Percentiles rank a stretch among this genome's conserved stretches.
Evolutionary conservation across 768 basidiomycete species (phyloP).

Genomic region (Podaxis mareebaensis): DNA sequence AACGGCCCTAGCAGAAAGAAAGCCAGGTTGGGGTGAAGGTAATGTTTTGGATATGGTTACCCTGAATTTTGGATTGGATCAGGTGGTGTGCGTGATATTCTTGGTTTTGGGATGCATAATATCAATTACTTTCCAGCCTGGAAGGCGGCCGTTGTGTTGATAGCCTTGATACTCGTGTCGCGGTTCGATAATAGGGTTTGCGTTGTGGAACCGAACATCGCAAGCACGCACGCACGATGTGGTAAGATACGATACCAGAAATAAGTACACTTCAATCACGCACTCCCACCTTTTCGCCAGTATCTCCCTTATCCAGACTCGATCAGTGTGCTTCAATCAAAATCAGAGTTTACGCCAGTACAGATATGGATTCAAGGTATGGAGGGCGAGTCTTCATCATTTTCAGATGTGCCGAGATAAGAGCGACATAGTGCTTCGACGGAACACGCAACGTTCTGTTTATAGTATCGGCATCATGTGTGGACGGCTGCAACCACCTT

Average conservation of each 20-base stretch:
- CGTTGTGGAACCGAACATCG: not conserved
- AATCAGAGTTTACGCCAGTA: not conserved
- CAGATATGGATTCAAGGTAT: not conserved
- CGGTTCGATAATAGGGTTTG: not conserved
- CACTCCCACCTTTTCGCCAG: not conserved
- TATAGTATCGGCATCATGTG: not conserved
- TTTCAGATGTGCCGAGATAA: conserved; percentile 10
- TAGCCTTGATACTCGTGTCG: conserved; percentile 1
- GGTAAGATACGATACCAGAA: not conserved
- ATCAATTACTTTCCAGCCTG: conserved; percentile 7
- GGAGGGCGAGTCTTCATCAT: not conserved
- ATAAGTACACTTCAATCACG: not conserved
- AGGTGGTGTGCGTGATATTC: conserved; percentile 9
- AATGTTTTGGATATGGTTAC: not conserved
- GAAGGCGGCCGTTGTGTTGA: not conserved
- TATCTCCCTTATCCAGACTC: not conserved
- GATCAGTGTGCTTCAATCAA: not conserved
- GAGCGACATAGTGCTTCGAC: conserved; percentile 5
- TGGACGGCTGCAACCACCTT: not conserved
- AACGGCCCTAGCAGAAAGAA: conserved; percentile 55
- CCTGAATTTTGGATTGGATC: not conserved
- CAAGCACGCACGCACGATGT: not conserved
- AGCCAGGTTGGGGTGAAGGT: conserved; percentile 46
- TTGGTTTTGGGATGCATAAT: not conserved
- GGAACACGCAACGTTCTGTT: not conserved